Evolutionary conservation across 805 yeast genomes (phyloP), one percentile per base, ranked within the genome.

Genomic region (Candida bentonensis): DNA sequence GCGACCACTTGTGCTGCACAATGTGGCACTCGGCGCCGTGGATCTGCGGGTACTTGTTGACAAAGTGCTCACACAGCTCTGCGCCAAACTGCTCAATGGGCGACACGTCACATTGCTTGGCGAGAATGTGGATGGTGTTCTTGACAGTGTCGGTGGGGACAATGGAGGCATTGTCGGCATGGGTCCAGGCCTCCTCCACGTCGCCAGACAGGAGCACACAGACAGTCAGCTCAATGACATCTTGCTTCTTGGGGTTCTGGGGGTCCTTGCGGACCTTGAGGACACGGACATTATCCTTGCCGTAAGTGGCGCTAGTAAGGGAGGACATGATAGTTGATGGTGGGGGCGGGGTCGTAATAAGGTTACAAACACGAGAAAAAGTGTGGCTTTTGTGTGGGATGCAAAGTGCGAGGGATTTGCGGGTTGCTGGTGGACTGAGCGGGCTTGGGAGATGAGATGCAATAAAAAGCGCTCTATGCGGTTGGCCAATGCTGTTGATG

Each of bases 81-180:
- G 88, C 86, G 25, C 92, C 96, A 63, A 85, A 88, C 46, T 81
- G 71, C 70, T 88, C 96, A 51, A 83, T 79, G 47, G 96, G 95
- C 82, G 88, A 83, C 42, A 82, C 89, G 50, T 86, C 84, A 42
- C 76, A 72, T 57, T 73, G 78, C 65, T 82, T 83, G 51, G 95
- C 96, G 52, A 83, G 79, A 26, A 88, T 72, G 59, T 82, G 70
- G 51, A 84, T 76, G 43, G 95, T 87, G 70, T 87, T 87, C 65
- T 87, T 87, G 45, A 86, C 87, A 1, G 95, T 85, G 63, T 87
- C 95, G 5, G 96, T 88, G 47, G 96, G 96, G 42, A 88, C 94
- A 56, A 88, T 78, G n/a, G 82, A 74, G 2, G 82, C 59, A 67
- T 88, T 88, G 65, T 88, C 94, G 30, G 95, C 96, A 47, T 79